phyloP scores from a whole-genome alignment of 23 red algal species.

The Gracilaria vermiculophylla region DNA sequence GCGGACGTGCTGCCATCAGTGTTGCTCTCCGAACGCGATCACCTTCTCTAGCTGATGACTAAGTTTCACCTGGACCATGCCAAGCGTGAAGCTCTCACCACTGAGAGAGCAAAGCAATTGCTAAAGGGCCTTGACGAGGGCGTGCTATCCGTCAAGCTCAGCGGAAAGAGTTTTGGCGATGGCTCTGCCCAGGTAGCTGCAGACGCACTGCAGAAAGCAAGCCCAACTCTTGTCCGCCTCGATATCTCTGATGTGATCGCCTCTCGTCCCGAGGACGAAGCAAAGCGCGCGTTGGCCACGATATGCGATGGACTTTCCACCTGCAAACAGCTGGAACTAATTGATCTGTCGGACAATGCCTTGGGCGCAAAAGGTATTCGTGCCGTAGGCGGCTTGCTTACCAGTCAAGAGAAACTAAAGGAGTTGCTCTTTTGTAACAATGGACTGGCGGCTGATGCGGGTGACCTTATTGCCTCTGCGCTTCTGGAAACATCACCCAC shows the following conservation, averaged over 20 bases:
- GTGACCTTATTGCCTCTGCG: slow-evolving; percentile 53
- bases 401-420: slow-evolving; percentile 25
- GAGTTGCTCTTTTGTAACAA: slow-evolving; percentile 82
- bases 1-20: no score
- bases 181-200: slow-evolving; percentile 54
- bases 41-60: neutral
- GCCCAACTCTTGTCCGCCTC: slow-evolving; percentile 26
- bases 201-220: slow-evolving; percentile 30
- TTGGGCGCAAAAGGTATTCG: slow-evolving; percentile 90
- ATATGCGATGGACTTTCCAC: slow-evolving; percentile 41
- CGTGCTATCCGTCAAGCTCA: slow-evolving; percentile 46
- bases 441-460: slow-evolving; percentile 91
- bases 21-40: no score
- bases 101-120: slow-evolving; percentile 32
- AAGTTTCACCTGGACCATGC: slow-evolving; percentile 35
- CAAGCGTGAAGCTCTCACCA: slow-evolving; percentile 43
- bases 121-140: slow-evolving; percentile 27
- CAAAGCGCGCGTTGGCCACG: slow-evolving; percentile 46
- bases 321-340: slow-evolving; percentile 27
- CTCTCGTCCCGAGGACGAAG: slow-evolving; percentile 66
- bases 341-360: slow-evolving; percentile 93
- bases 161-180: slow-evolving; percentile 62
- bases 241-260: slow-evolving; percentile 68
- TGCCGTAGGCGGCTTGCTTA: slow-evolving; percentile 56
- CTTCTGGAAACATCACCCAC: slow-evolving; percentile 47